Evolutionary conservation across 2,329 filamentous ascomycete genomes (phyloP), one percentile per base, ranked within the genome.

Genomic region (Magnaporthiopsis rhizophila): DNA sequence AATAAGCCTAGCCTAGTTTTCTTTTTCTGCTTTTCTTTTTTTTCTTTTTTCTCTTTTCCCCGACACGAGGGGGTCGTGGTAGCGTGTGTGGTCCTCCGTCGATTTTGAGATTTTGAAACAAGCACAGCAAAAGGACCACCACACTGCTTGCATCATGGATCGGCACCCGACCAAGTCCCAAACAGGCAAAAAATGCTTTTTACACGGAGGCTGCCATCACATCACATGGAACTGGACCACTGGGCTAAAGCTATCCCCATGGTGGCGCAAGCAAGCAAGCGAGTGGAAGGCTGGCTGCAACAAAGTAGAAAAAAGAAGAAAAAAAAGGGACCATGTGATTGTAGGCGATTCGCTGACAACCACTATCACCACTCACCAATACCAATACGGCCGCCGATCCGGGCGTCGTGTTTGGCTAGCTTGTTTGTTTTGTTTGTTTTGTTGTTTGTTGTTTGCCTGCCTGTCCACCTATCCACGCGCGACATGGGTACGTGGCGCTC

Each of bases 1-100:
- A 59, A 63, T 71, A 66, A 69, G 70, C 69, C 71, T 72, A 72
- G 71, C 69, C 74, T 73, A 72, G 72, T 70, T 74, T 71, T 72
- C 70, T 69, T 60, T 32, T n/a, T 13, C 34, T 11, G 34, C 28
- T 36, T 32, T 13, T 24, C 36, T 32, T 30, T 38, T 38, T 3
- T 21, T 36, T 9, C 9, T 34, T 32, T 30, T 38, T 4, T 21
- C 34, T 9, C 9, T 34, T 12, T 21, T 36, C 8, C 45, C 24
- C 24, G 45, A 8, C 18, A n/a, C 18, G 45, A 50, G 21, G 36
- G 36, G 60, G 60, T 12, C 24, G 60, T 38, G 32, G 24, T 64
- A 45, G 32, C 32, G 58, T 32, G 32, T 45, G 59, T 45, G 59
- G 34, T n/a, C 21, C 38, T 26, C 7, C 4, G 26, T 26, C 24